phyloP scores from a whole-genome alignment of 495 filamentous ascomycete genomes.

The Aspergillus taichungensis region DNA sequence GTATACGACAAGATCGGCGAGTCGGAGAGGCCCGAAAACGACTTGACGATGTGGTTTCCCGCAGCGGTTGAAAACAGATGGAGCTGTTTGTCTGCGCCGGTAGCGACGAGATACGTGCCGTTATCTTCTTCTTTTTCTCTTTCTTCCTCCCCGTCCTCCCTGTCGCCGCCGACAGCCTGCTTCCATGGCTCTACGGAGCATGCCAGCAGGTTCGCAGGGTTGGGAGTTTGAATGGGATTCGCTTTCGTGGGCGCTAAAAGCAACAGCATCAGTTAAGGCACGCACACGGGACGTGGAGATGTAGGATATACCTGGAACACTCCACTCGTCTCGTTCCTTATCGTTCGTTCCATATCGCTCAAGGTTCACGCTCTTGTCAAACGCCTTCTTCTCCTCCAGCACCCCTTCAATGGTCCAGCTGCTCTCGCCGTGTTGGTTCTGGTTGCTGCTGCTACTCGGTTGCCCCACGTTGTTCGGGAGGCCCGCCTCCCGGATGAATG shows the following conservation, averaged over 20 bases:
- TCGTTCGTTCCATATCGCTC: slow-evolving; percentile 41
- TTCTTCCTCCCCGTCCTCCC: not conserved
- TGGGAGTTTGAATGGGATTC: slow-evolving; percentile 30
- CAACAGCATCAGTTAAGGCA: not conserved
- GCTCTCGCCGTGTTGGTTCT: slow-evolving; percentile 32
- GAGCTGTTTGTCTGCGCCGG: slow-evolving; percentile 45
- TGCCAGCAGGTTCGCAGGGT: slow-evolving; percentile 46
- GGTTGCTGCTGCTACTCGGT: slow-evolving; percentile 4
- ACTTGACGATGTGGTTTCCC: slow-evolving; percentile 16
- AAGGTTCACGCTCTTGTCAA: slow-evolving; percentile 47
- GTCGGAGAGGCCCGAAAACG: slow-evolving; percentile 40
- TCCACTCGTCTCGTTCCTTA: slow-evolving; percentile 37
- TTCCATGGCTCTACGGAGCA: slow-evolving; percentile 39
- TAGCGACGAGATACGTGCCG: slow-evolving; percentile 30
- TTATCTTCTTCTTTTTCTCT: slow-evolving; percentile 6
- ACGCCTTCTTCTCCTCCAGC: slow-evolving; percentile 56
- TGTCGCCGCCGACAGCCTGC: not conserved
- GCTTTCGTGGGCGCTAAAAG: slow-evolving; percentile 42
- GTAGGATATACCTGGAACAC: slow-evolving; percentile 35
- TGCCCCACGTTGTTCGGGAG: slow-evolving; percentile 38
- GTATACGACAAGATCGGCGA: slow-evolving; percentile 50
- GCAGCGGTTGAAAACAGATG: slow-evolving; percentile 31
- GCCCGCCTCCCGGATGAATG: slow-evolving; percentile 54
- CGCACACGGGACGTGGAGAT: not conserved
- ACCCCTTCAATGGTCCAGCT: slow-evolving; percentile 55